Evolutionary conservation across 2,329 filamentous ascomycete genomes (phyloP), one percentile per base, ranked within the genome.

Genomic region (Penicillium corylophilum): DNA sequence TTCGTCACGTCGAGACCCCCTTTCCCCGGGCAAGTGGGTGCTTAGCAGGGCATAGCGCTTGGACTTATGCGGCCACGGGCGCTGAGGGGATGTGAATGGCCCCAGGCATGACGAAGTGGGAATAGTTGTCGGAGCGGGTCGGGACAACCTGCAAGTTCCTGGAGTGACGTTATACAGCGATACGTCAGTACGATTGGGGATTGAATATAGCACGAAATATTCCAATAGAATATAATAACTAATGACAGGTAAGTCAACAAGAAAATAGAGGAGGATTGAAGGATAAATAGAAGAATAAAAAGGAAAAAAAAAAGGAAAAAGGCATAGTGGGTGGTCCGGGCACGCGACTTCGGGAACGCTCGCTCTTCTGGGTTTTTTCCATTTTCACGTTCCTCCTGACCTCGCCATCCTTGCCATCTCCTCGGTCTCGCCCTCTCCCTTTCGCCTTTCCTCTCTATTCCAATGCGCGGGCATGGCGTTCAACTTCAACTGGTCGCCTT

Each of bases 401-500:
- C 40, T 44, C 15, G 35, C 22, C 39, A 48, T 48, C 24, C 35
- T 26, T 24, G 33, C 40, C 23, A 15, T 12, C 24, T 13, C 29
- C 39, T 26, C 42, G 22, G 40, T 42, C 46, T 51, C 28, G 40
- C 36, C 22, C 31, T 46, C 46, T 44, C 54, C 51, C 46, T 36
- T n/a, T n/a, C n/a, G n/a, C 29, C 26, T 2, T 28, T 24, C 24
- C 26, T 44, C 39, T 29, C 46, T 36, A 57, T 59, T 61, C 64
- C 63, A 60, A 69, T 69, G 64, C 63, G 41, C 61, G 56, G 63
- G 57, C 75, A 99, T 99, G 94, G 94, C 94, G 64, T 99, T 99
- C 88, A 97, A 97, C 81, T 99, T 99, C 89, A 97, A 97, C 90
- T 99, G 94, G 94, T 96, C 91, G 83, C 94, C 94, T 70, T 82